Percentiles rank a stretch among this genome's conserved stretches.
Conservation (phyloP, 2,329 filamentous ascomycete genomes). For the Truncatella angustata region DNA sequence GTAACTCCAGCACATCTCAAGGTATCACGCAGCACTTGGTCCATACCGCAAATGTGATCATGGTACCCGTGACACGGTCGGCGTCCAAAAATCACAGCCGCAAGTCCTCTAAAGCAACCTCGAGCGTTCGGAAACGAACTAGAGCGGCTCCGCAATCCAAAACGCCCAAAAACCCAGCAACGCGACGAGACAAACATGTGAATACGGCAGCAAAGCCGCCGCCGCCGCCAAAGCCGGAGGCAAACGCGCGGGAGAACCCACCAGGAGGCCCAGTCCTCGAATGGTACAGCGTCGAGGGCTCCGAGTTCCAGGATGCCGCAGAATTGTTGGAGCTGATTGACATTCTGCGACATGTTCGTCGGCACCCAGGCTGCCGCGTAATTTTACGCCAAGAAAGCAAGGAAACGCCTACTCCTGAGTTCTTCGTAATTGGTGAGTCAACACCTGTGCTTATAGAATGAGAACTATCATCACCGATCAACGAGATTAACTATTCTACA, state of each 20-base stretch:
- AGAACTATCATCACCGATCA: background rate
- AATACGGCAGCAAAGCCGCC: background rate
- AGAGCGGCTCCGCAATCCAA: background rate
- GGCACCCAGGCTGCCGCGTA: background rate
- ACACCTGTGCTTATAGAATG: background rate
- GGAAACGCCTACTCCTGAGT: background rate
- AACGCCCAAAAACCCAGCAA: background rate
- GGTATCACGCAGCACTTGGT: background rate
- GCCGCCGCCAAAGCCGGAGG: background rate
- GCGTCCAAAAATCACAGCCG: background rate
- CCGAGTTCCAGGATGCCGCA: background rate
- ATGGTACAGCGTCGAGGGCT: background rate
- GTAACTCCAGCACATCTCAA: background rate
- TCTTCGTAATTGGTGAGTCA: background rate
- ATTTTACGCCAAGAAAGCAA: background rate
- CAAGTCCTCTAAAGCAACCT: background rate
- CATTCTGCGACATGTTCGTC: background rate
- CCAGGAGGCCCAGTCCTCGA: background rate
- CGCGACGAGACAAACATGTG: background rate
- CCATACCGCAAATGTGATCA: background rate
- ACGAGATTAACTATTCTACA: background rate
- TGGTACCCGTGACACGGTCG: background rate
- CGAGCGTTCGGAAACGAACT: background rate
- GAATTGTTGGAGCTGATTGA: background rate
- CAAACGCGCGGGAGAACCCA: background rate